Conservation (phyloP, 2,329 filamentous ascomycete genomes). For the Fusarium luffae region DNA sequence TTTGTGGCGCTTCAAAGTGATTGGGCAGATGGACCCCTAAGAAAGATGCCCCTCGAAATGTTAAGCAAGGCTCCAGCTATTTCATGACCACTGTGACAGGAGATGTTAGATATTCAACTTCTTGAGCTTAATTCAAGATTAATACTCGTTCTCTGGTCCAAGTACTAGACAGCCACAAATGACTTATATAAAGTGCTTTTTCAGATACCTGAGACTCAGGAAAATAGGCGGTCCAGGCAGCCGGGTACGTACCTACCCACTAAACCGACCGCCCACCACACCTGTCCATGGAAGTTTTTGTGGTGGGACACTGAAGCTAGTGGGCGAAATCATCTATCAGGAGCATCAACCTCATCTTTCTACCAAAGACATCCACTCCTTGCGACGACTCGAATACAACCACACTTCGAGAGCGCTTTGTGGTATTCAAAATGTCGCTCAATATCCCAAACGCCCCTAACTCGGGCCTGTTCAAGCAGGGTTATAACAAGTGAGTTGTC, state of each 20-base stretch:
- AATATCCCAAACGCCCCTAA: conserved; percentile 96
- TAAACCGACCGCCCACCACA: conserved; percentile 40
- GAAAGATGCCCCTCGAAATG: conserved; percentile 20
- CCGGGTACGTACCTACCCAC: conserved; percentile 43
- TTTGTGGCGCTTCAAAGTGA: conserved; percentile 21
- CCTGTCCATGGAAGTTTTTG: conserved; percentile 44
- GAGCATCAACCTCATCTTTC: conserved; percentile 39
- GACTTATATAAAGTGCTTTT: not conserved
- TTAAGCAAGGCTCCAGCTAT: conserved; percentile 7
- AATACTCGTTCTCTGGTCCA: too few species aligned
- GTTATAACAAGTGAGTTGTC: conserved; percentile 87
- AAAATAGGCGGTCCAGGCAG: conserved; percentile 24
- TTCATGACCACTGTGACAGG: not conserved
- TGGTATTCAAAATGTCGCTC: conserved; percentile 79
- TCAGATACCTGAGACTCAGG: not conserved
- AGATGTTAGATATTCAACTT: not conserved
- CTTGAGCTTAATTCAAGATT: not conserved
- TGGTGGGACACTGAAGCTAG: conserved; percentile 42
- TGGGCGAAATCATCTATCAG: conserved; percentile 40
- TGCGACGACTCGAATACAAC: conserved; percentile 31
- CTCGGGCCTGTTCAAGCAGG: conserved; percentile 91
- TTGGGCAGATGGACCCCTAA: conserved; percentile 17
- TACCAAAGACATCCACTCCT: conserved; percentile 28
- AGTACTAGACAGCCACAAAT: not conserved
- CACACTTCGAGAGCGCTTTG: conserved; percentile 32